These are phyloP conservation scores for Lentinus polychrous DNA, from an alignment of 1,284 basidiomycete genomes.

Conservation along the genomic window DNA sequence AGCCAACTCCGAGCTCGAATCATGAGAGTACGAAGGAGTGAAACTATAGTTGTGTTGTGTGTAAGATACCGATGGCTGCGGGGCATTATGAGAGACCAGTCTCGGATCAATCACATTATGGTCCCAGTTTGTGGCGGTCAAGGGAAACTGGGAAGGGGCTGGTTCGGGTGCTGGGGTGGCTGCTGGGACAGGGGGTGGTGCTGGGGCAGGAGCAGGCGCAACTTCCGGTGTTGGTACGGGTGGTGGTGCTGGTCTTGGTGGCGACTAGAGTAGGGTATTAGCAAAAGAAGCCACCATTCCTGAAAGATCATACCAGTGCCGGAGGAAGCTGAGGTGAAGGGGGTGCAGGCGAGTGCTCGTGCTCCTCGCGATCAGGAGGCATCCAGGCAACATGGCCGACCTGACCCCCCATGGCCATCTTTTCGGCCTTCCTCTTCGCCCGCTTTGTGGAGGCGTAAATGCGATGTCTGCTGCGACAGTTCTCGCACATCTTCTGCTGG, in stretches of 20 bases:
- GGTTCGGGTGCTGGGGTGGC: no score
- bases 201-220: conserved; percentile 8
- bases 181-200: background rate
- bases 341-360: conserved; percentile 3
- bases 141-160: conserved; percentile 11
- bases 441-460: conserved; percentile 46
- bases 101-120: conserved; percentile 19
- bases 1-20: no score
- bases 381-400: conserved; percentile 24
- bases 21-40: no score
- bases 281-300: conserved; percentile 7
- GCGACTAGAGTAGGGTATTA: conserved; percentile 1
- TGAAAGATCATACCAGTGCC: background rate
- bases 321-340: conserved; percentile 6
- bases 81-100: conserved; percentile 17
- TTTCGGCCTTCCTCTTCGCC: conserved; percentile 44
- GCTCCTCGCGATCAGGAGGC: conserved; percentile 18
- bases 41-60: background rate
- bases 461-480: conserved; percentile 43
- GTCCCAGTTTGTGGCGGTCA: conserved; percentile 15
- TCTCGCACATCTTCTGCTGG: conserved; percentile 45
- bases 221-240: conserved; percentile 9
- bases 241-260: conserved; percentile 1
- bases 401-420: conserved; percentile 31
- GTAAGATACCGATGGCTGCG: background rate